Evolutionary conservation across 164 flowering plant genomes (phyloP), one percentile per base, ranked within the genome.

Genomic region (Sedum album): DNA sequence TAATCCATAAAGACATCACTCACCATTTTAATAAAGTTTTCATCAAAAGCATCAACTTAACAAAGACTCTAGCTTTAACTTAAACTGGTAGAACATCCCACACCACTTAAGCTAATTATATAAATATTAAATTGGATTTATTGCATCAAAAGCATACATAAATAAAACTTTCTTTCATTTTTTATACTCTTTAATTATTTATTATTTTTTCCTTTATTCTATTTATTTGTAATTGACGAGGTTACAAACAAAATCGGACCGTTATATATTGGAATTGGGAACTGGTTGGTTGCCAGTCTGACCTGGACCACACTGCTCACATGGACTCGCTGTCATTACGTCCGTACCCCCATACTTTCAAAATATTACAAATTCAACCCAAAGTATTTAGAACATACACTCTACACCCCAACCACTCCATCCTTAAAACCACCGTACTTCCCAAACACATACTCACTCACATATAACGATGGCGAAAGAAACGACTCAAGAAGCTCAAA

Each of bases 391-490:
- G n/a, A 55, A 55, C 7, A 6, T 23, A 33, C 33, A 57, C 33
- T 57, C 31, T 20, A 57, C 62, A 53, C 62, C 62, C 60, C 31
- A 30, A 26, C 33, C 62, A 28, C 31, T 57, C 62, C 31, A 33
- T 28, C 20, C 20, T 57, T 28, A 28, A 57, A 57, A 57, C 23
- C 33, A 30, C 62, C 18, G 0, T 33, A 57, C 62, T 26, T 14
- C 60, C 55, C n/a, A 14, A 55, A 14, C 6, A 9, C 60, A 51
- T n/a, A 2, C 60, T 55, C 60, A 53, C 48, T 15, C 18, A 44
- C 48, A 11, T 1, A 41, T 20, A 49, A 72, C 61, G 41, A 83
- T 82, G 88, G 70, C 85, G 17, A 83, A 86, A 72, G 86, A 84
- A 76, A 80, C 81, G 74, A 79, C 70, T 25, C 86, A 82, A 41